phyloP scores from a whole-genome alignment of 441 rosid genomes.

The Metrosideros polymorpha region DNA sequence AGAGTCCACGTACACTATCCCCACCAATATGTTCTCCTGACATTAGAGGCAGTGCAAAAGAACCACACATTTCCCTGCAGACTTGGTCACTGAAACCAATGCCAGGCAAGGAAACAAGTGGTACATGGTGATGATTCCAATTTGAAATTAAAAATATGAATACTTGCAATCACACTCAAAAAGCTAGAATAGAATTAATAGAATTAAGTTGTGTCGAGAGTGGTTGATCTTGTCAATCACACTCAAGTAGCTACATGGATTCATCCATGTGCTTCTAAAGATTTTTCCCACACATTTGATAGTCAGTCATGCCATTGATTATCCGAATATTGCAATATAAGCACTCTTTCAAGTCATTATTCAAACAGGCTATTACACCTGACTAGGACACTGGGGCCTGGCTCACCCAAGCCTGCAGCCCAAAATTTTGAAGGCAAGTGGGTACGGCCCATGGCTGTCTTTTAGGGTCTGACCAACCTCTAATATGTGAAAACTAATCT shows the following conservation, averaged over 20 bases:
- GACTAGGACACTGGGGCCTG: not conserved
- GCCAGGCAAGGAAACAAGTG: not conserved
- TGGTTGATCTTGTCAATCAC: not conserved
- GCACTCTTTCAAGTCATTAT: not conserved
- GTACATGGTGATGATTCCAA: not conserved
- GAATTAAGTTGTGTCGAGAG: not conserved
- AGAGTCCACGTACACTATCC: not conserved
- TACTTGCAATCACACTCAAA: not conserved
- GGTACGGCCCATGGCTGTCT: not conserved
- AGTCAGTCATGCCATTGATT: not conserved
- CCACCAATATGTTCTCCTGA: not conserved
- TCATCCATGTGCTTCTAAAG: not conserved
- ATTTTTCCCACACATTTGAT: not conserved
- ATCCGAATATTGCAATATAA: not conserved
- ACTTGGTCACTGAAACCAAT: not conserved
- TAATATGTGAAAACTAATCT: not conserved
- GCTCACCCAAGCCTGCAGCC: not conserved
- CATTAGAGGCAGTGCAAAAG: not conserved
- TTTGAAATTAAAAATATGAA: not conserved
- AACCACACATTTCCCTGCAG: not conserved
- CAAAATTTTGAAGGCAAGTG: not conserved
- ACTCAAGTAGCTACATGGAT: not conserved
- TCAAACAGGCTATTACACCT: not conserved
- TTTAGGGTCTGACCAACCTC: not conserved
- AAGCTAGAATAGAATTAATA: not conserved